These are phyloP conservation scores for Sporopachydermia quercuum DNA, from an alignment of 805 yeast species.

Conservation along the genomic window DNA sequence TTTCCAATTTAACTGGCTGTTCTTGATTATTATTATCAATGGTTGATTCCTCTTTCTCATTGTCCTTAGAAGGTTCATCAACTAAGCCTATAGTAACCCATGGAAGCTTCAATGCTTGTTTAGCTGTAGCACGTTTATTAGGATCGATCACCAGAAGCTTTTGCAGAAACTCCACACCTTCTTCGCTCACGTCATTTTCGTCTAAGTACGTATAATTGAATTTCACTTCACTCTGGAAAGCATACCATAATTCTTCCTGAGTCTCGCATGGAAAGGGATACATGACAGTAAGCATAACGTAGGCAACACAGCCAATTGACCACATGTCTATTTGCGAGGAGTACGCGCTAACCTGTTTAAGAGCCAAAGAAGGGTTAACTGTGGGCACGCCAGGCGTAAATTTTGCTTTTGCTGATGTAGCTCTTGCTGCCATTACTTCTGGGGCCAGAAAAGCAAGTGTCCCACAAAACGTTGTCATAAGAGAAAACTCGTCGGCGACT, in stretches of 20 bases:
- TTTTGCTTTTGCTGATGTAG: conserved; percentile 11
- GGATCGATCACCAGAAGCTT: conserved; percentile 69
- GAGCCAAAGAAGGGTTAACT: too few relatives aligned
- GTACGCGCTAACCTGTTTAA: conserved; percentile 33
- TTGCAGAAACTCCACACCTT: conserved; percentile 60
- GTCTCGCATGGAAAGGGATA: conserved; percentile 90
- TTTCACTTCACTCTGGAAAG: conserved; percentile 64
- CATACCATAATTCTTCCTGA: conserved; percentile 68
- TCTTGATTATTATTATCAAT: conserved; percentile 9
- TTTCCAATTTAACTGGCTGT: neutral
- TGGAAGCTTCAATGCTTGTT: conserved; percentile 59
- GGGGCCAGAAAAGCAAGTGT: conserved; percentile 96
- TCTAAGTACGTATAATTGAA: conserved; percentile 58
- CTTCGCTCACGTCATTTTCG: conserved; percentile 47
- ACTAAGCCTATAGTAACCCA: conserved; percentile 44
- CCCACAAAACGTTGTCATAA: conserved; percentile 94
- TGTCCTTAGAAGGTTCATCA: conserved; percentile 14
- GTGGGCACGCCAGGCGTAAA: too few relatives aligned
- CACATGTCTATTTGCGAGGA: conserved; percentile 91
- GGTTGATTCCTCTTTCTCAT: conserved; percentile 9
- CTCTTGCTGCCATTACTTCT: conserved; percentile 48
- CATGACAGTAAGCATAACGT: conserved; percentile 85
- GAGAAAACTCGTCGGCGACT: conserved; percentile 66
- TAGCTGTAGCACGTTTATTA: conserved; percentile 53
- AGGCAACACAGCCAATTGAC: conserved; percentile 91